Base-by-base conservation (phyloP, 306 rosid genomes). In the Dalbergia oliveri region DNA sequence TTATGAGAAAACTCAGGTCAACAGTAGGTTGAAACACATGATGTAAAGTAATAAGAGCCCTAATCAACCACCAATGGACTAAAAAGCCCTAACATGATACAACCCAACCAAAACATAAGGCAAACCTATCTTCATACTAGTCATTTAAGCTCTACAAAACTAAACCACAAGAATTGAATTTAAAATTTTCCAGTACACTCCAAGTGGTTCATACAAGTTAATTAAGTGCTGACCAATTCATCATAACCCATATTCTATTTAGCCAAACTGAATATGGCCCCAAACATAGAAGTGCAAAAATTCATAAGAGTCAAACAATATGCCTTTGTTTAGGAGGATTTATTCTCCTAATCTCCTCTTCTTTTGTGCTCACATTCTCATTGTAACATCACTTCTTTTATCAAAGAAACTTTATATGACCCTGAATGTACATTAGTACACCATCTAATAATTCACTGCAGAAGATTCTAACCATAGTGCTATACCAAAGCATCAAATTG, bases 241-340 rank as follows among this genome's bases (percentile, higher is more conserved):
- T 72, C n/a, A 26, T 19, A 68, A 19, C 37, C 26, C 35, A 56
- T 39, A 72, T 11, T 35, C 39, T 72, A 37, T 35, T 56, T 72
- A 34, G 7, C 66, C 66, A 35, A 56, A 57, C 54, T 10, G 18
- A 34, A 57, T 35, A 45, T 72, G 77, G 44, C 61, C 11, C 19
- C 18, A 76, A 47, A 53, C 9, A 43, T 43, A 53, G 5, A 51
- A 53, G 4, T 33, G 63, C 11, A 8, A 9, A 19, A 47, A 41
- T 12, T 23, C 26, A 53, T 3, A 21, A 58, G 66, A 31, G 66
- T 26, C 9, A 23, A 47, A 12, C n/a, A 45, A 26, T 23, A 47
- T 14, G 21, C 59, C 73, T 7, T 31, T 13, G 59, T 12, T 60
- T 23, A 33, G 66, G 66, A 60, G 58, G 57, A 69, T 69, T 13